These are phyloP conservation scores for Cryomyces minteri DNA, from an alignment of 495 filamentous ascomycete species.

Conservation along the genomic window DNA sequence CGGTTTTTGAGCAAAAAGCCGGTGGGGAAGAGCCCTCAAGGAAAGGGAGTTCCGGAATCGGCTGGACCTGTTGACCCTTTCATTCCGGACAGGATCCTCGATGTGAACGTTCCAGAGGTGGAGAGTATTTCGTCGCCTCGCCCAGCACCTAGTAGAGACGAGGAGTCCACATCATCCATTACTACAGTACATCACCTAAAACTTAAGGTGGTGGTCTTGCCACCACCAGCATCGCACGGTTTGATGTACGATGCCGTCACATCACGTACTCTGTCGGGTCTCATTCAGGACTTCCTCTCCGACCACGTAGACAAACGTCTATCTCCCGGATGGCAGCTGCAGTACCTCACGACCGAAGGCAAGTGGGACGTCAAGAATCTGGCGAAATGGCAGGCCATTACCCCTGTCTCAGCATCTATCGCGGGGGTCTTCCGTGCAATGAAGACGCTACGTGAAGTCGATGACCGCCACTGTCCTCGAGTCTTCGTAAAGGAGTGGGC, in stretches of 20 bases:
- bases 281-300: constrained; percentile 67
- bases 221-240: constrained; percentile 63
- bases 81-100: constrained; percentile 5
- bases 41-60: background rate
- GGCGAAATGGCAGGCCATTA: constrained; percentile 67
- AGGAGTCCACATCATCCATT: background rate
- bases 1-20: constrained; percentile 30
- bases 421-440: constrained; percentile 61
- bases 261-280: constrained; percentile 55
- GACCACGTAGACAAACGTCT: constrained; percentile 59
- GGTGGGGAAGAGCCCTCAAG: constrained; percentile 5
- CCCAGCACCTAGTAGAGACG: constrained; percentile 4
- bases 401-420: constrained; percentile 61
- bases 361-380: constrained; percentile 99
- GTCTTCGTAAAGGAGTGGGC: constrained; percentile 53
- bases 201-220: constrained; percentile 54
- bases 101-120: constrained; percentile 5
- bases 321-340: constrained; percentile 74
- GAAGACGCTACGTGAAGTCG: constrained; percentile 75
- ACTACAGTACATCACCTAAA: constrained; percentile 22
- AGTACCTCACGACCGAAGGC: constrained; percentile 65
- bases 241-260: constrained; percentile 65
- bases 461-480: constrained; percentile 63
- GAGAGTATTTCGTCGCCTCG: constrained; percentile 6
- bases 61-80: constrained; percentile 20